Percentiles rank a stretch among this genome's conserved stretches.
Evolutionary conservation across 306 rosid species (phyloP).

Genomic region (Cicer arietinum): DNA sequence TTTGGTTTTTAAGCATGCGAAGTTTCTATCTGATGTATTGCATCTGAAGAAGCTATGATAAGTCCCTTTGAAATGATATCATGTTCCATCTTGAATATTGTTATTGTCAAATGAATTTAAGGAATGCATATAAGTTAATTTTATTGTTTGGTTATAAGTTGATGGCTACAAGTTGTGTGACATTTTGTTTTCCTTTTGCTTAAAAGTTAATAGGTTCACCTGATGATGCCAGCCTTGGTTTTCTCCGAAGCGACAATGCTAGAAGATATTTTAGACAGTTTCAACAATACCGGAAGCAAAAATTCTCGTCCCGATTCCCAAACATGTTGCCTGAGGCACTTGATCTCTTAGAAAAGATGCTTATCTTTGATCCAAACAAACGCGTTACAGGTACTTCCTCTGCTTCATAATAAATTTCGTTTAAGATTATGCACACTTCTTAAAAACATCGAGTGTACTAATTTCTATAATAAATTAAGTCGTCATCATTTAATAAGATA

Average conservation of each 20-base stretch:
- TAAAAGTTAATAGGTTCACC: constrained; percentile 95
- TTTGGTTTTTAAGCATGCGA: constrained; percentile 24
- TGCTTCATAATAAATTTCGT: too few species aligned
- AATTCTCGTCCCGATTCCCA: constrained; percentile 83
- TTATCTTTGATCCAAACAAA: constrained; percentile 88
- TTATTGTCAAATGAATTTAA: constrained; percentile 6
- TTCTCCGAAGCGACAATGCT: constrained; percentile 97
- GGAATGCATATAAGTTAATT: constrained; percentile 31
- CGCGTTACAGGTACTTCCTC: constrained; percentile 76
- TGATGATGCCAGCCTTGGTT: constrained; percentile 92
- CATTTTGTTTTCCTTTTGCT: constrained; percentile 47
- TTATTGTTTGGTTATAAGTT: constrained; percentile 12
- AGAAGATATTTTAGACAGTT: constrained; percentile 94
- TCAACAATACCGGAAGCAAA: constrained; percentile 92
- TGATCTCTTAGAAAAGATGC: constrained; percentile 96
- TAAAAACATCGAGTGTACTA: too few species aligned
- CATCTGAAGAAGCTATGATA: constrained; percentile 35
- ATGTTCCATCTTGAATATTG: constrained; percentile 19
- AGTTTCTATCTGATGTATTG: constrained; percentile 27
- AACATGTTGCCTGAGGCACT: constrained; percentile 80
- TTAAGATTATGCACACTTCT: too few species aligned
- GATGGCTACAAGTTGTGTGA: constrained; percentile 40
- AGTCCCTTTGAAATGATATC: constrained; percentile 13
- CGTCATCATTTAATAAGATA: too few species aligned
- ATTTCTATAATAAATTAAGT: too few species aligned